These are phyloP conservation scores for Drechmeria coniospora DNA, from an alignment of 2,329 filamentous ascomycete species.

Conservation along the genomic window DNA sequence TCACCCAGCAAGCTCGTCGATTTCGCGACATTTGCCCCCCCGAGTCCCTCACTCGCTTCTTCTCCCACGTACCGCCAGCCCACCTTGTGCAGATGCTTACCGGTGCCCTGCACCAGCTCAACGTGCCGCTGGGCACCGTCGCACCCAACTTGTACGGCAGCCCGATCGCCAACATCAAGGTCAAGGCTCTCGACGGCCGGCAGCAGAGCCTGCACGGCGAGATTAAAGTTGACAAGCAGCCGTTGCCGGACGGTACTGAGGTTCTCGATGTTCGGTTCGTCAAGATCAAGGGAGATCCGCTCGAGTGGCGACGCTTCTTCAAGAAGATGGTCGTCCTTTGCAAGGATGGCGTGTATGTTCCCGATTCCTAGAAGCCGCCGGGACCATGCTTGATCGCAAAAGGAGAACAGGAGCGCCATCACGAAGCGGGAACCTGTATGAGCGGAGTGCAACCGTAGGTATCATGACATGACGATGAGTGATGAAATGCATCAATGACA, in stretches of 20 bases:
- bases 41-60: conserved; percentile 81
- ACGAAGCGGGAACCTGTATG: too few relatives aligned
- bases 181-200: conserved; percentile 60
- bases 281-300: conserved; percentile 86
- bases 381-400: conserved; percentile 6
- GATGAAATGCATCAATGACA: background rate
- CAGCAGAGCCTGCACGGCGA: conserved; percentile 60
- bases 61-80: conserved; percentile 61
- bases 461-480: background rate
- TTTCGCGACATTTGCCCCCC: conserved; percentile 87
- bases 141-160: conserved; percentile 34
- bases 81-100: conserved; percentile 67
- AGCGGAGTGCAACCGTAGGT: too few relatives aligned
- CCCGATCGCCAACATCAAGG: conserved; percentile 47
- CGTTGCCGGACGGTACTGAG: conserved; percentile 39
- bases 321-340: conserved; percentile 85
- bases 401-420: background rate
- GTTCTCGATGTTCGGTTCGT: conserved; percentile 78
- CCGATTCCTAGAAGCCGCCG: conserved; percentile 20
- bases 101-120: conserved; percentile 71
- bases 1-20: conserved; percentile 76
- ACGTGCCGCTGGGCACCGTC: conserved; percentile 52
- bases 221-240: conserved; percentile 54
- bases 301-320: conserved; percentile 95
- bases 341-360: conserved; percentile 62